phyloP scores from a whole-genome alignment of 2,329 filamentous ascomycete species.

The Cytospora paraplurivora region DNA sequence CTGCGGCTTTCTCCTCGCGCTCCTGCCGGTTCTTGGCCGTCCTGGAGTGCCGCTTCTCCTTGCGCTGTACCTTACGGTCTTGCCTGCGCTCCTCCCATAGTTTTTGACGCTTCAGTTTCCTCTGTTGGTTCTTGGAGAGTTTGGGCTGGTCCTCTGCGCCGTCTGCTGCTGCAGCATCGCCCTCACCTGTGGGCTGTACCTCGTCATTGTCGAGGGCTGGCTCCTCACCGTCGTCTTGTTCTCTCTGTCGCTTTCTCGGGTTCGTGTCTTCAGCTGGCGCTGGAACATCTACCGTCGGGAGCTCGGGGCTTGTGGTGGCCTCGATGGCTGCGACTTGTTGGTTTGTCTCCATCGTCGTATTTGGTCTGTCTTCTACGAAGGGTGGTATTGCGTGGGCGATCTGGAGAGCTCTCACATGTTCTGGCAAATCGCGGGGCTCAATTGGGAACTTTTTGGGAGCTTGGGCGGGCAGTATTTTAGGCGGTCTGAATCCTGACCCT shows the following conservation, averaged over 20 bases:
- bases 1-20: constrained; percentile 52
- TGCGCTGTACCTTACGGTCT: constrained; percentile 55
- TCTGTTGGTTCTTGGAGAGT: constrained; percentile 84
- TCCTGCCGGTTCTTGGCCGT: constrained; percentile 53
- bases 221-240: constrained; percentile 8
- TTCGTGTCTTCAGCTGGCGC: constrained; percentile 4
- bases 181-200: neutral
- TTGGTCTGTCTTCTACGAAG: neutral
- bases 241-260: constrained; percentile 20
- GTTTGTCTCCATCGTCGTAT: constrained; percentile 7
- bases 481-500: constrained; percentile 8
- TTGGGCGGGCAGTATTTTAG: constrained; percentile 8
- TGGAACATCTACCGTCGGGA: neutral
- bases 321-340: neutral
- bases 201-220: neutral
- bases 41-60: constrained; percentile 55
- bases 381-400: neutral
- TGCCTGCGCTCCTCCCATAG: constrained; percentile 75
- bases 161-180: neutral
- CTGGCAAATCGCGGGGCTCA: constrained; percentile 5
- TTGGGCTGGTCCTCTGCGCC: constrained; percentile 18
- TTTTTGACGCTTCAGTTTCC: constrained; percentile 72
- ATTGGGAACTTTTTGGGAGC: constrained; percentile 21
- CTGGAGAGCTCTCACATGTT: neutral
- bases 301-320: neutral